A percentile compares a stretch with the other conserved stretches of the same genome.
phyloP scores from a whole-genome alignment of 306 rosid species.

The Hippophae rhamnoides region DNA sequence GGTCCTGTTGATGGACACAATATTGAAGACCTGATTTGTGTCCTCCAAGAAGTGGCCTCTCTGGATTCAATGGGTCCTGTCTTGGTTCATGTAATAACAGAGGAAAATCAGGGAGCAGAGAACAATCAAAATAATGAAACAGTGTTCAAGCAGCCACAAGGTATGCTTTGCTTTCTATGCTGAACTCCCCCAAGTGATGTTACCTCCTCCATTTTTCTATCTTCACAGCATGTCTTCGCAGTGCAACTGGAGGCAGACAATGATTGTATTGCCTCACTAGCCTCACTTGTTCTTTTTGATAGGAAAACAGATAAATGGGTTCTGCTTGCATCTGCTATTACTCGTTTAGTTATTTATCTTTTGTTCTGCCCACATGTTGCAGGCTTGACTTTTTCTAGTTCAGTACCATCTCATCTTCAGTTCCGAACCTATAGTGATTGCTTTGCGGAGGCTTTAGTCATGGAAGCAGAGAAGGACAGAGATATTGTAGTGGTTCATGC shows the following conservation, averaged over 20 bases:
- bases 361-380: slow-evolving; percentile 22
- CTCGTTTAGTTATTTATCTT: slow-evolving; percentile 6
- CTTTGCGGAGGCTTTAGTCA: slow-evolving; percentile 65
- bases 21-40: slow-evolving; percentile 66
- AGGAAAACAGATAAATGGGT: slow-evolving; percentile 7
- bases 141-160: slow-evolving; percentile 31
- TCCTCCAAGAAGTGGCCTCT: slow-evolving; percentile 81
- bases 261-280: neutral
- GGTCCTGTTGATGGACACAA: slow-evolving; percentile 97
- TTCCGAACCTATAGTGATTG: slow-evolving; percentile 61
- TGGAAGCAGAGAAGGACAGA: slow-evolving; percentile 72
- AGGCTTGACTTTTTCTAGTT: slow-evolving; percentile 36
- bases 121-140: slow-evolving; percentile 24
- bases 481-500: slow-evolving; percentile 83
- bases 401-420: slow-evolving; percentile 19
- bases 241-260: neutral
- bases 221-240: neutral
- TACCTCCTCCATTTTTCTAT: slow-evolving; percentile 4
- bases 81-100: slow-evolving; percentile 77
- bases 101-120: slow-evolving; percentile 51
- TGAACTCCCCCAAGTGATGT: slow-evolving; percentile 2
- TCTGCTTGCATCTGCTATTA: neutral
- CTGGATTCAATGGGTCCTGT: slow-evolving; percentile 92
- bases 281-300: slow-evolving; percentile 6
- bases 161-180: slow-evolving; percentile 21